These are phyloP conservation scores for Trametes punicea DNA, from an alignment of 768 basidiomycete species.

Conservation along the genomic window DNA sequence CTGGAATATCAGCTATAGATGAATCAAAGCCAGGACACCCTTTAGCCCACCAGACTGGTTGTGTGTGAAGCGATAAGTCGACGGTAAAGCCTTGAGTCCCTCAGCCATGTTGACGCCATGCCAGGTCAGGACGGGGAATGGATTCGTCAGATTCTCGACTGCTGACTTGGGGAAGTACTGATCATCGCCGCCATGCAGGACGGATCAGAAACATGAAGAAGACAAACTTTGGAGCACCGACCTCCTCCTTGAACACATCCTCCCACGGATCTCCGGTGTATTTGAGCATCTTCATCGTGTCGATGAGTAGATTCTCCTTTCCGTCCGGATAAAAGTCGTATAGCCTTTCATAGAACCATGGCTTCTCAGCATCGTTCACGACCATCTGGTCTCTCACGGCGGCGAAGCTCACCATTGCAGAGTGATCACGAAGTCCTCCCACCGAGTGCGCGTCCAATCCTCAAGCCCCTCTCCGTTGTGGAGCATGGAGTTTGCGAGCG, in stretches of 20 bases:
- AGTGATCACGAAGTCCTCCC: constrained; percentile 56
- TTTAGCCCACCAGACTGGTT: constrained; percentile 46
- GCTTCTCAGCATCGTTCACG: background rate
- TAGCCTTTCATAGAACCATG: constrained; percentile 37
- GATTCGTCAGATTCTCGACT: constrained; percentile 40
- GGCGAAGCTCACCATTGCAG: constrained; percentile 47
- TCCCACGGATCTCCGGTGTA: constrained; percentile 54
- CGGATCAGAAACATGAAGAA: background rate
- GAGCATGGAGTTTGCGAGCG: constrained; percentile 52
- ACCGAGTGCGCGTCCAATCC: constrained; percentile 50
- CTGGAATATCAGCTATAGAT: background rate
- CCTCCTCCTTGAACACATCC: constrained; percentile 46
- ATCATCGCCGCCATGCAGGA: background rate
- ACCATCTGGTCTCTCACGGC: background rate
- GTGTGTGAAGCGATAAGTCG: constrained; percentile 52
- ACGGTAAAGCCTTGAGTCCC: constrained; percentile 51
- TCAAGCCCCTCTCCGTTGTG: constrained; percentile 51
- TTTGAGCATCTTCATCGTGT: constrained; percentile 52
- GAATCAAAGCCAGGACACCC: background rate
- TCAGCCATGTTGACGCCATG: constrained; percentile 60
- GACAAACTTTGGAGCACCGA: constrained; percentile 5
- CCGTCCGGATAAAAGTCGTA: constrained; percentile 51
- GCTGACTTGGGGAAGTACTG: constrained; percentile 46
- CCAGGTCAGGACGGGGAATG: constrained; percentile 47
- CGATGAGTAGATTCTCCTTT: constrained; percentile 45